These are phyloP conservation scores for Rhododendron williamsianum DNA, from an alignment of 148 eudicot species.

Conservation along the genomic window DNA sequence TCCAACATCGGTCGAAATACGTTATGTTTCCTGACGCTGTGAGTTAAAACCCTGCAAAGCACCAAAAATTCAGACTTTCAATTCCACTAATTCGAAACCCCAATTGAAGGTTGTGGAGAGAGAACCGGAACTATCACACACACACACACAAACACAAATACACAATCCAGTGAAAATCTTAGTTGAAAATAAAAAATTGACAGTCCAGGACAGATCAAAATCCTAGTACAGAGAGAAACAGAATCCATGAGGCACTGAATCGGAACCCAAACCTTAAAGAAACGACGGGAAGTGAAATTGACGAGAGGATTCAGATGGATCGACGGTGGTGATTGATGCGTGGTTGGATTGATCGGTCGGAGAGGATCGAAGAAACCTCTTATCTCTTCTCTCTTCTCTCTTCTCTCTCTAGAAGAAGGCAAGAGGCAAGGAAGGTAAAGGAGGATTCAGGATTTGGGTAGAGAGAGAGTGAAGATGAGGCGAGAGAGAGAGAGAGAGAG, in stretches of 20 bases:
- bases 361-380: background rate
- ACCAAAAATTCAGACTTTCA: background rate
- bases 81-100: background rate
- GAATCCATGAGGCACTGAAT: background rate
- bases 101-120: background rate
- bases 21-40: background rate
- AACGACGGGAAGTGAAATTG: constrained; percentile 1
- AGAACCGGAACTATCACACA: background rate
- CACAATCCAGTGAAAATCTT: background rate
- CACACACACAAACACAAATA: background rate
- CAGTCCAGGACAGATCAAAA: background rate
- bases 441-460: background rate
- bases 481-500: background rate
- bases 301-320: background rate
- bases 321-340: background rate
- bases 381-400: background rate
- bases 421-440: background rate
- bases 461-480: background rate
- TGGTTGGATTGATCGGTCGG: background rate
- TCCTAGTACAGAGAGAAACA: background rate
- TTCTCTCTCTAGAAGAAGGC: background rate
- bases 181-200: background rate
- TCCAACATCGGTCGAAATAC: background rate
- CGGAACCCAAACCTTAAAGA: background rate
- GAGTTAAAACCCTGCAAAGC: background rate